These are phyloP conservation scores for Epichloe bromicola DNA, from an alignment of 2,329 filamentous ascomycete species.

Conservation along the genomic window DNA sequence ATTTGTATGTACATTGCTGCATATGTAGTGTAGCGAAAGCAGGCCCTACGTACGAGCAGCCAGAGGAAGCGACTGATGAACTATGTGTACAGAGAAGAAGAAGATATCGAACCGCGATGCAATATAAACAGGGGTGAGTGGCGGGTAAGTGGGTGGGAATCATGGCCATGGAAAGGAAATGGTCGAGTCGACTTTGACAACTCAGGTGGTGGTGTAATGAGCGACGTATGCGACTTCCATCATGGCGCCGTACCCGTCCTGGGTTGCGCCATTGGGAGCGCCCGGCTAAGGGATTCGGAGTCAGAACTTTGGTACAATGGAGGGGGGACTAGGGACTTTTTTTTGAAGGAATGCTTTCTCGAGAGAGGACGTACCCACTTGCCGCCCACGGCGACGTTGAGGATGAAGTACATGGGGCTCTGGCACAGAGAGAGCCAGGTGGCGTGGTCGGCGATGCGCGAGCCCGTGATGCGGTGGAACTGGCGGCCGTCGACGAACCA, in stretches of 20 bases:
- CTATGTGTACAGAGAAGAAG: slow-evolving; percentile 8
- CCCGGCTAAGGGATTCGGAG: slow-evolving; percentile 27
- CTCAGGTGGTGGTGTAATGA: slow-evolving; percentile 17
- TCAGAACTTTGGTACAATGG: background rate
- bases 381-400: slow-evolving; percentile 44
- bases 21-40: slow-evolving; percentile 1
- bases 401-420: slow-evolving; percentile 35
- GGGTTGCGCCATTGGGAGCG: slow-evolving; percentile 31
- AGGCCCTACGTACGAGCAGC: slow-evolving; percentile 3
- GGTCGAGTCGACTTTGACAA: background rate
- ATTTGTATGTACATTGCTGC: background rate
- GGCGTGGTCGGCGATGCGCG: slow-evolving; percentile 28
- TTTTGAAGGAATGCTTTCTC: background rate
- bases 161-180: background rate
- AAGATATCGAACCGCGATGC: background rate
- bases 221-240: slow-evolving; percentile 41
- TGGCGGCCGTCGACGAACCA: slow-evolving; percentile 35
- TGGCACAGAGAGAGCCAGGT: slow-evolving; percentile 39
- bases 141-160: no score
- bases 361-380: slow-evolving; percentile 30
- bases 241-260: slow-evolving; percentile 31
- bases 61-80: slow-evolving; percentile 2
- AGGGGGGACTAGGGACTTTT: background rate
- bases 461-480: slow-evolving; percentile 31
- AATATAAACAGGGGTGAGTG: slow-evolving; percentile 2